phyloP scores from a whole-genome alignment of 1,284 basidiomycete genomes.

The Irpex rosettiformis region DNA sequence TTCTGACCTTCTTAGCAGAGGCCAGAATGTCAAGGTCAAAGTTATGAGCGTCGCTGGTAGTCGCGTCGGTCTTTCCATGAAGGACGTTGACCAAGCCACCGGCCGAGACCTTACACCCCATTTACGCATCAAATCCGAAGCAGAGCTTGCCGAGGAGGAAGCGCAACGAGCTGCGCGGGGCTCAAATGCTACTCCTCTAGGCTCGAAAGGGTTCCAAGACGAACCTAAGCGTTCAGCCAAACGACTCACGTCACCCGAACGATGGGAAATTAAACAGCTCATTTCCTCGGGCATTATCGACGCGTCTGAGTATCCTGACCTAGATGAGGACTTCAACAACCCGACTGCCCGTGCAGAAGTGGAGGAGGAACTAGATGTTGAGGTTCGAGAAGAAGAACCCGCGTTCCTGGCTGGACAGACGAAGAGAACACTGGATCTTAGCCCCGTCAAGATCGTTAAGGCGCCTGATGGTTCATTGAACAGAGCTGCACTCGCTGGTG shows the following conservation, averaged over 20 bases:
- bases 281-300: slow-evolving; percentile 93
- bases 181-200: slow-evolving; percentile 62
- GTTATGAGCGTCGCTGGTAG: slow-evolving; percentile 89
- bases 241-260: slow-evolving; percentile 92
- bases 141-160: slow-evolving; percentile 82
- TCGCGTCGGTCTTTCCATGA: slow-evolving; percentile 90
- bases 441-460: slow-evolving; percentile 96
- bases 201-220: slow-evolving; percentile 42
- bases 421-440: slow-evolving; percentile 91
- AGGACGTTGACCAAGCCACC: slow-evolving; percentile 91
- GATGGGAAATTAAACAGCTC: slow-evolving; percentile 99
- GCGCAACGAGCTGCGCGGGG: slow-evolving; percentile 61
- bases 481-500: slow-evolving; percentile 91
- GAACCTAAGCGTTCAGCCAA: slow-evolving; percentile 72
- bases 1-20: slow-evolving; percentile 80
- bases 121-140: slow-evolving; percentile 88
- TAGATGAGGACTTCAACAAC: slow-evolving; percentile 87
- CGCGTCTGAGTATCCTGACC: slow-evolving; percentile 93
- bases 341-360: slow-evolving; percentile 80
- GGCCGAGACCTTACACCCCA: slow-evolving; percentile 93
- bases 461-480: slow-evolving; percentile 95
- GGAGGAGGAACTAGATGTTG: slow-evolving; percentile 96
- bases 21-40: slow-evolving; percentile 90
- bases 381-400: slow-evolving; percentile 96
- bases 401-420: slow-evolving; percentile 96